A percentile compares a stretch with the other conserved stretches of the same genome.
These are phyloP conservation scores for Tulasnella sp. DNA, from an alignment of 768 basidiomycete species.

Conservation along the genomic window DNA sequence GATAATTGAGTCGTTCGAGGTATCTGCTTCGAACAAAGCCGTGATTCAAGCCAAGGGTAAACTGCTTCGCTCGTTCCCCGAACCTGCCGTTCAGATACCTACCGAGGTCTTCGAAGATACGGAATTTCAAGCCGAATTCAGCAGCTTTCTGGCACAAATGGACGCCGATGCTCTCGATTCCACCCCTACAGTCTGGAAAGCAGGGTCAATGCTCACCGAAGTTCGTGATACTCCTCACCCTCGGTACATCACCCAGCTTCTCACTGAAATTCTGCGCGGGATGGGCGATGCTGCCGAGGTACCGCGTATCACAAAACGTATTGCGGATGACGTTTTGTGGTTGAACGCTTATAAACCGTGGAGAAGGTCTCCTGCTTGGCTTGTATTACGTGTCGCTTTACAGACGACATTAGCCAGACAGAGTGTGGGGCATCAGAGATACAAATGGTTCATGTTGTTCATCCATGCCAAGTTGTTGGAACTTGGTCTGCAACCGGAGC, in stretches of 20 bases:
- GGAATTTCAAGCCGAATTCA: conserved; percentile 28
- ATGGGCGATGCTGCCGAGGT: conserved; percentile 26
- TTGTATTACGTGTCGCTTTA: conserved; percentile 34
- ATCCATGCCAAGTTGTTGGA: conserved; percentile 28
- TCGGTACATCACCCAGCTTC: conserved; percentile 37
- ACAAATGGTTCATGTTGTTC: conserved; percentile 39
- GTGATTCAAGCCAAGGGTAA: conserved; percentile 34
- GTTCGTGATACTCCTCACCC: conserved; percentile 32
- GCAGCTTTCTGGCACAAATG: conserved; percentile 31
- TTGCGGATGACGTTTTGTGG: conserved; percentile 38
- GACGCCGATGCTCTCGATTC: conserved; percentile 25
- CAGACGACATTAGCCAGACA: conserved; percentile 25
- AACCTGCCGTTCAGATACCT: conserved; percentile 23
- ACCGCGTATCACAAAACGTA: conserved; percentile 30
- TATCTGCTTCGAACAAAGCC: conserved; percentile 27
- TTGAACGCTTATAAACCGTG: conserved; percentile 30
- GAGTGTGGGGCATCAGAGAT: conserved; percentile 20
- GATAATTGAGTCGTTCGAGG: conserved; percentile 37
- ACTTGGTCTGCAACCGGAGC: too few species aligned
- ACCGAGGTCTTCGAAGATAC: conserved; percentile 22
- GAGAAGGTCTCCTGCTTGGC: conserved; percentile 41
- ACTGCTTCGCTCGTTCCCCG: conserved; percentile 21
- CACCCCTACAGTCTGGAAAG: conserved; percentile 28
- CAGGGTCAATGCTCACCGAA: conserved; percentile 24
- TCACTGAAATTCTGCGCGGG: conserved; percentile 37